phyloP scores from a whole-genome alignment of 805 yeast species.

The Scheffersomyces ergatensis region DNA sequence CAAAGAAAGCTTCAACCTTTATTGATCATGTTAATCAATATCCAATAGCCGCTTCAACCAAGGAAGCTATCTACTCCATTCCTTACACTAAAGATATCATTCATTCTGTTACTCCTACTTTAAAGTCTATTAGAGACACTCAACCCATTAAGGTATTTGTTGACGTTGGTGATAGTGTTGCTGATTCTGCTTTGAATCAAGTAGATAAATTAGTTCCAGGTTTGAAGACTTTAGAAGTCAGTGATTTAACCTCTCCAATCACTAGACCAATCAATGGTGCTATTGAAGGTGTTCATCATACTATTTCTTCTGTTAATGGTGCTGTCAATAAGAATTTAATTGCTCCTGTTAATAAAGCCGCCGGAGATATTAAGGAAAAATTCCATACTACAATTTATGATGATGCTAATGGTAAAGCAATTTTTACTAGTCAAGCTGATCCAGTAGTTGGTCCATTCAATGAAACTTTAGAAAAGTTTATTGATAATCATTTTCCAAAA shows the following conservation, averaged over 20 bases:
- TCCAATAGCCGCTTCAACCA: conserved; percentile 46
- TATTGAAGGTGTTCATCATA: conserved; percentile 10
- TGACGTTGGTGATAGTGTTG: conserved; percentile 49
- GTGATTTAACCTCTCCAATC: conserved; percentile 46
- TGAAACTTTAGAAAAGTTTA: conserved; percentile 44
- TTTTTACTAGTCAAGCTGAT: conserved; percentile 60
- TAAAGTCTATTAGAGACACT: conserved; percentile 15
- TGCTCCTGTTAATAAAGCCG: conserved; percentile 46
- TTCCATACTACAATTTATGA: conserved; percentile 54
- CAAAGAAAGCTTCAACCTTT: conserved; percentile 5
- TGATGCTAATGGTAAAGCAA: conserved; percentile 55
- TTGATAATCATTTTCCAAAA: conserved; percentile 45
- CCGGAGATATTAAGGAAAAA: conserved; percentile 46
- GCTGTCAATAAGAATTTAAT: conserved; percentile 18
- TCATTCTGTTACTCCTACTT: conserved; percentile 28
- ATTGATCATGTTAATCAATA: conserved; percentile 41
- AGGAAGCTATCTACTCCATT: conserved; percentile 26
- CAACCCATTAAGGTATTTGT: conserved; percentile 44
- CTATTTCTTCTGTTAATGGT: conserved; percentile 8
- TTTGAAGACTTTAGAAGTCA: conserved; percentile 52
- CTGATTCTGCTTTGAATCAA: conserved; percentile 50
- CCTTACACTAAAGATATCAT: conserved; percentile 34
- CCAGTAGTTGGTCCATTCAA: conserved; percentile 64
- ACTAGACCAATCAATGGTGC: conserved; percentile 51
- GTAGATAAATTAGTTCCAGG: conserved; percentile 63